Evolutionary conservation across 805 yeast genomes (phyloP).

Genomic region (Candida manassasensis): DNA sequence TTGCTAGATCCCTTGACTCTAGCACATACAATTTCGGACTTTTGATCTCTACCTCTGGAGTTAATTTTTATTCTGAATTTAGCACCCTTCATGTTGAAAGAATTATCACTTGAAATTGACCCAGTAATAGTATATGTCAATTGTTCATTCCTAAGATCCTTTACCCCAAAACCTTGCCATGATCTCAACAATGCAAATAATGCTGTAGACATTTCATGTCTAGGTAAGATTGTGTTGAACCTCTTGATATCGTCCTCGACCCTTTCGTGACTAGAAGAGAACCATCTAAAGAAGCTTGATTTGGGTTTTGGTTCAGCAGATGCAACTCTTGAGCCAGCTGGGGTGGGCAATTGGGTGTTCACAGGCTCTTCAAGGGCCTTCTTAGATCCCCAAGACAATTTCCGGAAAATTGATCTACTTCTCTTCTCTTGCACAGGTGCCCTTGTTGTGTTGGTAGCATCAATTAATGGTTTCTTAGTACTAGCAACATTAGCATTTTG

Average conservation of each 20-base stretch:
- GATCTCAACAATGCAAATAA: constrained; percentile 55
- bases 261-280: constrained; percentile 26
- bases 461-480: constrained; percentile 29
- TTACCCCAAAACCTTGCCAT: constrained; percentile 71
- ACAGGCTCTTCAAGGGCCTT: constrained; percentile 21
- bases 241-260: constrained; percentile 27
- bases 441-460: constrained; percentile 26
- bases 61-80: constrained; percentile 53
- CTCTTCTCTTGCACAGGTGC: constrained; percentile 18
- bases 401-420: constrained; percentile 42
- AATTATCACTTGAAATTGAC: constrained; percentile 54
- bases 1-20: constrained; percentile 63
- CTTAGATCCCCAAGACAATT: constrained; percentile 47
- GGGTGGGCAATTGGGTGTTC: constrained; percentile 28
- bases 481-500: constrained; percentile 10
- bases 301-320: constrained; percentile 25
- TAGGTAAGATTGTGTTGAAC: constrained; percentile 37
- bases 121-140: constrained; percentile 50
- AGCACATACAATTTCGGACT: constrained; percentile 54
- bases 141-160: constrained; percentile 45
- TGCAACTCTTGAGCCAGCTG: constrained; percentile 26
- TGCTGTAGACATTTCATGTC: constrained; percentile 60
- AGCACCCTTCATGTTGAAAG: constrained; percentile 59
- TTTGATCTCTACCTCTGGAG: constrained; percentile 34
- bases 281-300: constrained; percentile 36